Evolutionary conservation across 1,284 basidiomycete genomes (phyloP), one percentile per base, ranked within the genome.

Genomic region (Ustilago crameri): DNA sequence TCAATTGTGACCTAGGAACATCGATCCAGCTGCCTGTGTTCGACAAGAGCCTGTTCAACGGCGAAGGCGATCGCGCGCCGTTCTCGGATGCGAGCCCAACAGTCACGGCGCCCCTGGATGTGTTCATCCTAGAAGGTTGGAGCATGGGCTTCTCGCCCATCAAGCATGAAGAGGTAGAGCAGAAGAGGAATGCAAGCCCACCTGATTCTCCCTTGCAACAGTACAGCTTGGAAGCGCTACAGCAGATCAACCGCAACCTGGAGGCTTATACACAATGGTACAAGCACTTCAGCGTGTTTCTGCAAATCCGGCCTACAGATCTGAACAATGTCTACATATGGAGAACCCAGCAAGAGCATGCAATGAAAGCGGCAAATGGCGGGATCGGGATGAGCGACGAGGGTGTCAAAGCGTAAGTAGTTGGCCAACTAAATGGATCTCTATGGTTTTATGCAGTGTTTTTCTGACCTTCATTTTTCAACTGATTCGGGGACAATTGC

Each of bases 111-210:
- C 63, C 64, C 1, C 27, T 72, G 0, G 69, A 72, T 38, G 50
- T 72, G 12, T 72, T 72, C 24, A 65, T 72, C 20, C 49, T 72
- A 12, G 69, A 72, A 34, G 69, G 69, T 20, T 72, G 69, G 69
- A 63, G 55, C 35, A 67, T 72, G 69, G 69, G 69, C 17, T 72
- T 72, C 40, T 59, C 63, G 1, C 38, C 59, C 5, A 62, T 72
- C 24, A 5, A 51, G 3, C 23, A 45, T 1, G 32, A 24, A 0
- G 42, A 61, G 24, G 54, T 71, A 7, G 34, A 46, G 17, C 17
- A 41, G 12, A 71, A 66, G 34, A 40, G 41, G 17, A 10, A 14
- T 0, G 18, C 27, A 5, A 51, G 53, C 18, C 7, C 15, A 4
- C 40, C 58, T 3, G 54, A 51, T 0, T 57, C 61, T 12, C 51